A percentile compares a stretch with the other conserved stretches of the same genome.
phyloP scores from a whole-genome alignment of 257 asterid species.

The Cynanchum wilfordii region DNA sequence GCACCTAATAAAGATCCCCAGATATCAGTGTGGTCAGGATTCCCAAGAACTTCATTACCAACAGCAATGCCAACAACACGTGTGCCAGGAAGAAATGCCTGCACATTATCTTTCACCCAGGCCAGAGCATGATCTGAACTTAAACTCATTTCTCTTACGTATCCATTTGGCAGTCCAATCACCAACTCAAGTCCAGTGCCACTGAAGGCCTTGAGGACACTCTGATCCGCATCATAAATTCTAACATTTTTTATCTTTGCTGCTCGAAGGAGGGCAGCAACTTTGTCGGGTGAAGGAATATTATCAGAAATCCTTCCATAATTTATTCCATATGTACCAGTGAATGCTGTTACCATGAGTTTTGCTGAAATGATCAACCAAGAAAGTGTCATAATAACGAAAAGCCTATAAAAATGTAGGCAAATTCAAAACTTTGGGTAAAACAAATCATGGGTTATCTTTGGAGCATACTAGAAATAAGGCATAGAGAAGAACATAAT shows the following conservation, averaged over 20 bases:
- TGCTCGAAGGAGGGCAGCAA: slow-evolving; percentile 65
- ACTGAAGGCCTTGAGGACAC: slow-evolving; percentile 75
- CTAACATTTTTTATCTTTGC: slow-evolving; percentile 90
- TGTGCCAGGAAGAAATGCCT: slow-evolving; percentile 80
- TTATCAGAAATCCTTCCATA: slow-evolving; percentile 94
- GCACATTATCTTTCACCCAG: slow-evolving; percentile 88
- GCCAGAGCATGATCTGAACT: slow-evolving; percentile 63
- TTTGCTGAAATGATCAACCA: slow-evolving; percentile 34
- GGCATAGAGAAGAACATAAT: background rate
- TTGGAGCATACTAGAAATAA: background rate
- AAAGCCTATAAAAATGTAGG: background rate
- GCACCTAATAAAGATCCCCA: slow-evolving; percentile 60
- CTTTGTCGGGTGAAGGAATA: slow-evolving; percentile 86
- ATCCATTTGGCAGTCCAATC: slow-evolving; percentile 70
- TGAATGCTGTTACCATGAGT: slow-evolving; percentile 48
- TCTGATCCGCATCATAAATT: slow-evolving; percentile 71
- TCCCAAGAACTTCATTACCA: slow-evolving; percentile 78
- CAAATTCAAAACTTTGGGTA: background rate
- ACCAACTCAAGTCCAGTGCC: slow-evolving; percentile 89
- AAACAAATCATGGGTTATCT: background rate
- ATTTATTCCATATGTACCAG: slow-evolving; percentile 90
- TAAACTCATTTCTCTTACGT: slow-evolving; percentile 61
- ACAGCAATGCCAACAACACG: slow-evolving; percentile 76
- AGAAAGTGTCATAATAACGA: background rate
- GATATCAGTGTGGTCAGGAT: slow-evolving; percentile 42